Conservation (phyloP, 2,329 filamentous ascomycete genomes). For the Fusarium haematococcum region DNA sequence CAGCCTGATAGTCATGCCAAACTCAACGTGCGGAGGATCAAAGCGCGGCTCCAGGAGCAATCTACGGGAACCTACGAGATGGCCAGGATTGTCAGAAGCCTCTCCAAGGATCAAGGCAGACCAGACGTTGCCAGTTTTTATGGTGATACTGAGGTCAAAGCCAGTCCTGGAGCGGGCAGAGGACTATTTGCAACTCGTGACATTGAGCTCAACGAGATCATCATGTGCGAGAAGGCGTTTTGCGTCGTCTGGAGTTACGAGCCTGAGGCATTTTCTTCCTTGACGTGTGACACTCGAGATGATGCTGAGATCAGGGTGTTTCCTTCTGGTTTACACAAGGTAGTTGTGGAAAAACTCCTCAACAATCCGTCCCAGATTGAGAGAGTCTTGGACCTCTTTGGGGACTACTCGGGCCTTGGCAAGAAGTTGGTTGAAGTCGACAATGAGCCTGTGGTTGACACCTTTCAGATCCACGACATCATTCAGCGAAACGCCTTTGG, state of each 20-base stretch:
- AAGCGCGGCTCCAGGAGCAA: constrained; percentile 43
- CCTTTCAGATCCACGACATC: constrained; percentile 50
- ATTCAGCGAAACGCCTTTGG: constrained; percentile 51
- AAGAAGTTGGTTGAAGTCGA: constrained; percentile 41
- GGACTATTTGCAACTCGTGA: constrained; percentile 52
- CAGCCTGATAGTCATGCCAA: constrained; percentile 39
- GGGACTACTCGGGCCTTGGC: constrained; percentile 44
- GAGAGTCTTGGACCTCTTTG: constrained; percentile 38
- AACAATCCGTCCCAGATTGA: constrained; percentile 43
- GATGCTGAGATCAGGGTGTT: constrained; percentile 44
- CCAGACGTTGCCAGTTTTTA: constrained; percentile 47
- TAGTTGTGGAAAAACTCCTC: constrained; percentile 42
- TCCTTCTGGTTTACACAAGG: constrained; percentile 47
- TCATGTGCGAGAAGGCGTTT: constrained; percentile 52
- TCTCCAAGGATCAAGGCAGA: constrained; percentile 45
- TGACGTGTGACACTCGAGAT: constrained; percentile 50
- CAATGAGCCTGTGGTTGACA: constrained; percentile 41
- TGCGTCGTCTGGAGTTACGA: constrained; percentile 49
- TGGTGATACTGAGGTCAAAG: constrained; percentile 41
- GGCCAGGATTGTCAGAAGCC: constrained; percentile 28
- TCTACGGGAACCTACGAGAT: constrained; percentile 38
- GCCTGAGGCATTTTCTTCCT: constrained; percentile 42
- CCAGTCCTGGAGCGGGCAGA: constrained; percentile 46
- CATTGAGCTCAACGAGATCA: constrained; percentile 46
- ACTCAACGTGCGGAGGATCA: constrained; percentile 32